Evolutionary conservation across 176 grass and related monocot species (phyloP).

Genomic region (Triticum aestivum): IWGSC_CS_RefSeq_v2.1 NC_057806.1:490366493-490366992

Average conservation of each 20-base stretch:
- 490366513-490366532: no score
- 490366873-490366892: not conserved
- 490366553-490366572: no score
- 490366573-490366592: no score
- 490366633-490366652: not conserved
- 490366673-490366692: not conserved
- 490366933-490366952: not conserved
- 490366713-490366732: not conserved
- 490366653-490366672: not conserved
- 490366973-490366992: not conserved
- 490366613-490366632: not conserved
- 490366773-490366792: not conserved
- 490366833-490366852: not conserved
- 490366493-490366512: no score
- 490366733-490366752: not conserved
- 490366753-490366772: not conserved
- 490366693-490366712: not conserved
- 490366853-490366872: not conserved
- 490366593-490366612: not conserved
- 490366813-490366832: not conserved
- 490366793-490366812: not conserved
- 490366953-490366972: not conserved
- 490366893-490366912: not conserved
- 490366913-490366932: not conserved
- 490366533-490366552: no score